Base-by-base conservation (phyloP, 805 yeast species). In the Hanseniaspora clermontiae region DNA sequence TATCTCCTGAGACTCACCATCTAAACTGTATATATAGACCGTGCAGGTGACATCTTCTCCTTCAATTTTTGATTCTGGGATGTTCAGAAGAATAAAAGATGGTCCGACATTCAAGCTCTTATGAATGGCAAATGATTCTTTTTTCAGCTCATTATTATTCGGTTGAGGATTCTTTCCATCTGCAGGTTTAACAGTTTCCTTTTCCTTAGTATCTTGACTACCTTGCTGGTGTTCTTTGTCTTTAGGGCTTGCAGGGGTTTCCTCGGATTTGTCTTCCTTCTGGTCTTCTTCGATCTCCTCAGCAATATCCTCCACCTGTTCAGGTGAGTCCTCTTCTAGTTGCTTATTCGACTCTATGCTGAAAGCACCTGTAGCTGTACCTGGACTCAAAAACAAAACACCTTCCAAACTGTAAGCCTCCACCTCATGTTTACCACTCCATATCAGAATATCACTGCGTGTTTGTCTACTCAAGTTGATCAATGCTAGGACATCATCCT, bases 381-480 rank as follows among this genome's bases (percentile, higher is more conserved):
- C 98, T 0, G 98, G 97, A 67, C 87, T 91, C n/a, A 93, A 77
- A 65, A 93, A 93, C 67, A 90, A 87, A 69, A 87, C 87, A 24
- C 95, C 95, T 61, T 89, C 97, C 58, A 90, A 72, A 10, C 93
- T 86, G 65, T 89, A 91, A 0, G 97, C 96, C 65, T 91, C 97
- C 5, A 88, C 95, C 61, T 81, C 80, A 66, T 88, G 95, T 1
- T 95, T 84, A 0, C 96, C 95, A 14, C 97, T 97, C 85, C 93
- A 88, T 14, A 93, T 74, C 61, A 93, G 72, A 5, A 93, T 78
- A 68, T 93, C 97, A 42, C 87, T 97, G 66, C 90, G 95, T 75
- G 90, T 76, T 70, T 88, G 88, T 59, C 98, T 76, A 1, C 97
- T 96, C 59, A 85, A 77, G 0, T 86, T 79, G 59, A 87, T 74